phyloP scores from a whole-genome alignment of 2,329 filamentous ascomycete genomes.

The Exophiala lecanii-corni region DNA sequence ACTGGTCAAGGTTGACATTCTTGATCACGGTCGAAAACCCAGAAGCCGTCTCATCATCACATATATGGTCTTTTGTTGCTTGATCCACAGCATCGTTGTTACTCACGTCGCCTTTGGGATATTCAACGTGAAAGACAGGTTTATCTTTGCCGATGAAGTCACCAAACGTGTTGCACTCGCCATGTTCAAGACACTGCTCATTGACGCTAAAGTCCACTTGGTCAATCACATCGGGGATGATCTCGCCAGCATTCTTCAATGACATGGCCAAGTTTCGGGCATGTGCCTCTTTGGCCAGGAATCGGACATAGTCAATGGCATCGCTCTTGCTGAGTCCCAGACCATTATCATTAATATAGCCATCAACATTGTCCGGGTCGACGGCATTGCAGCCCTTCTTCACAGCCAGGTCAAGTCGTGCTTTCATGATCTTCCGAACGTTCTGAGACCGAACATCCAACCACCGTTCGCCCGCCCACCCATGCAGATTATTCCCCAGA shows the following conservation, averaged over 20 bases:
- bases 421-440: constrained; percentile 62
- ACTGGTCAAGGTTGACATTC: constrained; percentile 59
- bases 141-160: constrained; percentile 58
- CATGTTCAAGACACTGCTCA: constrained; percentile 61
- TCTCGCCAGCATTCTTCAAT: constrained; percentile 63
- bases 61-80: constrained; percentile 39
- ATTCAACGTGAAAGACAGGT: constrained; percentile 71
- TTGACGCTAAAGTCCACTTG: constrained; percentile 64
- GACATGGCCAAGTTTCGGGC: constrained; percentile 57
- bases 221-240: constrained; percentile 50
- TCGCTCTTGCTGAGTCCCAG: constrained; percentile 54
- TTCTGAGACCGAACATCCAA: constrained; percentile 53
- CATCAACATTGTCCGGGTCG: constrained; percentile 68
- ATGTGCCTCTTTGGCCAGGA: constrained; percentile 53
- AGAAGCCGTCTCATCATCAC: constrained; percentile 43
- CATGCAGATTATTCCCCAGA: constrained; percentile 54
- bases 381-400: constrained; percentile 64
- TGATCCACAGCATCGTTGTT: constrained; percentile 34
- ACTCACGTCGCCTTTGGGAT: constrained; percentile 49
- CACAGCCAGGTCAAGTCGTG: constrained; percentile 55
- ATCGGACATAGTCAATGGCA: constrained; percentile 56
- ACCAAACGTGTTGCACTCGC: constrained; percentile 56
- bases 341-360: constrained; percentile 61
- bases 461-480: constrained; percentile 66
- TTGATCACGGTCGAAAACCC: constrained; percentile 63